Base-by-base conservation (phyloP, 2,329 filamentous ascomycete genomes). In the Emericellopsis cladophorae region DNA sequence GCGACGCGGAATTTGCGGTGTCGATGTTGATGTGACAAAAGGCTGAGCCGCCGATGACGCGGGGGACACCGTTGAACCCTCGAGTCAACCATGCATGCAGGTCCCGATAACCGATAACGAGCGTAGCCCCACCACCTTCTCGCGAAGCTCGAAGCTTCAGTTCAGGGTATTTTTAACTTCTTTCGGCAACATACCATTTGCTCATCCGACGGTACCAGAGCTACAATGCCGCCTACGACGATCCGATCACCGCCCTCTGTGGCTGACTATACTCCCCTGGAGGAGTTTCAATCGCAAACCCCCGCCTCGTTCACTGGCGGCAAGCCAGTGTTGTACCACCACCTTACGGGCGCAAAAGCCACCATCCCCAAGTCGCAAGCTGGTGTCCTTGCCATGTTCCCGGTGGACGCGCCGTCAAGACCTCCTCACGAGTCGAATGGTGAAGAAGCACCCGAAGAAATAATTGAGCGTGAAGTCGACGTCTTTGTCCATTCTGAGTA, bases 201-300 rank as follows among this genome's bases (percentile, higher is more conserved):
- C 18, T 22, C 22, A 34, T 36, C 36, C 36, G 39, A 31, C 4
- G 5, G 14, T 34, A 34, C 18, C 37, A 21, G 18, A 21, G 5
- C 6, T 29, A 29, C 26, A 12, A 64, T 64, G 60, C 53, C 70
- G 37, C 64, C 70, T 26, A 73, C 69, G 5, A 77, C 74, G 1
- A 73, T 84, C 36, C 68, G 68, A 38, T 62, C 62, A 3, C 64
- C 76, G 23, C 81, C 81, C 5, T 62, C 68, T 14, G 52, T 67
- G 12, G 65, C 66, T 31, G 73, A 79, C 54, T 89, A 78, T 59
- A 77, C 71, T 29, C 65, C 74, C 5, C 69, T 89, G 36, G 65
- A 70, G 43, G 78, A 85, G 45, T 83, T 87, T 55, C 75, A 86
- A 56, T 67, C 77, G 40, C 76, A 79, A 52, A 90, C 84, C 1